These are phyloP conservation scores for Lentinula sp. DNA, from an alignment of 768 basidiomycete species.

Conservation along the genomic window DNA sequence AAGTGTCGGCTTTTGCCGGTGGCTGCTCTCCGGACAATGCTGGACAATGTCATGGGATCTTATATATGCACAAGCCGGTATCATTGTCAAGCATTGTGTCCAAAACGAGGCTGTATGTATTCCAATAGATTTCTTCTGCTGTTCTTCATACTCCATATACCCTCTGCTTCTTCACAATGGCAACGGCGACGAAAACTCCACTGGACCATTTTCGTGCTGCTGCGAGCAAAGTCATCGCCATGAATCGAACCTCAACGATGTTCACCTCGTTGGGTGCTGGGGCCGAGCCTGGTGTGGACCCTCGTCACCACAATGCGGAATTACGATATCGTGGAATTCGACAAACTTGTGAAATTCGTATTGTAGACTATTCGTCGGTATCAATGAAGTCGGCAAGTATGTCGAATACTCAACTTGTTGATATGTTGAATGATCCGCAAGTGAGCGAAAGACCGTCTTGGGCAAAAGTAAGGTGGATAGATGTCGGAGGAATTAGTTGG, in stretches of 20 bases:
- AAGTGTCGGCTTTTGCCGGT: too few relatives aligned
- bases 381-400: constrained; percentile 37
- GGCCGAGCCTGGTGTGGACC: constrained; percentile 59
- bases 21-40: too few relatives aligned
- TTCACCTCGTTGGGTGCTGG: constrained; percentile 32
- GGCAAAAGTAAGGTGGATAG: constrained; percentile 59
- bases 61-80: too few relatives aligned
- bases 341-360: constrained; percentile 52
- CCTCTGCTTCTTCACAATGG: neutral
- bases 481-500: constrained; percentile 58
- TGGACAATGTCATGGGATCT: too few relatives aligned
- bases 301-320: constrained; percentile 40
- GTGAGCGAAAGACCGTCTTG: constrained; percentile 27
- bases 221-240: constrained; percentile 38
- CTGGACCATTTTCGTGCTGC: constrained; percentile 31
- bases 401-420: constrained; percentile 45
- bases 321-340: constrained; percentile 45
- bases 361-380: constrained; percentile 52
- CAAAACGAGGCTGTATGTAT: too few relatives aligned
- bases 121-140: too few relatives aligned
- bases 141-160: too few relatives aligned
- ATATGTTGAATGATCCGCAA: constrained; percentile 29
- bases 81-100: too few relatives aligned
- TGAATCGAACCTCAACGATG: constrained; percentile 31
- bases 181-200: constrained; percentile 12